Evolutionary conservation across 73 alveolate genomes (phyloP).

Genomic region (Paramecium biaurelia): DNA sequence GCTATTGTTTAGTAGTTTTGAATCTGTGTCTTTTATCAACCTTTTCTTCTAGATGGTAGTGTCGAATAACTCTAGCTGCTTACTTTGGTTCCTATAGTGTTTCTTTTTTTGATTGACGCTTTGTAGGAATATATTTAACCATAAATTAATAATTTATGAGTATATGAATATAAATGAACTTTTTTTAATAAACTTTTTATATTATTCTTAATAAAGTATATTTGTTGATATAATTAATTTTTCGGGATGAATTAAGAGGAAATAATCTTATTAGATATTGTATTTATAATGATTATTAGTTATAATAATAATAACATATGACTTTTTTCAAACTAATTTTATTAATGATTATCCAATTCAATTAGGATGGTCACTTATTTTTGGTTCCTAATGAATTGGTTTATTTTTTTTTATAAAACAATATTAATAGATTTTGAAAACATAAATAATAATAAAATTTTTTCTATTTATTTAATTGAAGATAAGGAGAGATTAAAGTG

Average conservation of each 20-base stretch:
- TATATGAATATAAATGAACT: neutral
- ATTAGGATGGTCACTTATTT: neutral
- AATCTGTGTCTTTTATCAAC: constrained; percentile 46
- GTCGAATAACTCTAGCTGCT: neutral
- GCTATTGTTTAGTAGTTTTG: constrained; percentile 9
- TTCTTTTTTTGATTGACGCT: constrained; percentile 22
- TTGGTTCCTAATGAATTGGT: neutral
- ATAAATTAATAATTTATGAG: constrained; percentile 1
- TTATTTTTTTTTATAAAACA: neutral
- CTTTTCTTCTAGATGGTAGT: constrained; percentile 22
- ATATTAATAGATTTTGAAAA: neutral
- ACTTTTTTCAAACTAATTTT: neutral
- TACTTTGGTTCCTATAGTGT: neutral
- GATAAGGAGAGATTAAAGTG: neutral
- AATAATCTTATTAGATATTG: neutral
- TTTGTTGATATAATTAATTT: neutral
- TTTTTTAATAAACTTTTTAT: neutral
- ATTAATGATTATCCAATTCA: neutral
- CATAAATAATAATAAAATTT: neutral
- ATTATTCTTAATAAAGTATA: neutral
- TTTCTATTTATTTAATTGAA: neutral
- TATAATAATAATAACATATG: neutral
- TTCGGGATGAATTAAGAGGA: neutral
- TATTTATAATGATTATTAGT: neutral
- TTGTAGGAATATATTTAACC: constrained; percentile 39